Evolutionary conservation across 352 stramenopile genomes (phyloP), one percentile per base, ranked within the genome.

Genomic region (Globisporangium viniferum): DNA sequence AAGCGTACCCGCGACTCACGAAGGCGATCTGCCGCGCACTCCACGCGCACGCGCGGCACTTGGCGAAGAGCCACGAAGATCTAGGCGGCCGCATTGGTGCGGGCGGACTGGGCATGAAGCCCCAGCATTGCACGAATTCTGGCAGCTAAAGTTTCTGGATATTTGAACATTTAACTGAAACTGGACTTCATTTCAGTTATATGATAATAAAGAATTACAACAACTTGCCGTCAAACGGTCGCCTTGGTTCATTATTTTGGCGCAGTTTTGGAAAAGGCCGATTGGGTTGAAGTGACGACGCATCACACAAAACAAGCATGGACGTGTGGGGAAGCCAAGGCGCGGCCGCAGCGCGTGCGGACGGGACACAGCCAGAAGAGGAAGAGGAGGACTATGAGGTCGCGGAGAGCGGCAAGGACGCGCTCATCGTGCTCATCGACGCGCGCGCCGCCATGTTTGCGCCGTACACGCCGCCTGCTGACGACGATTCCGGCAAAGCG

Each of bases 401-500:
- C 18, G 72, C 64, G 14, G 78, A 88, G 29, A 86, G 74, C 61
- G 88, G 85, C 24, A 91, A 90, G 64, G 88, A 95, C 59, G 88
- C 80, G 49, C 77, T 95, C 33, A 79, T 95, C 55, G 79, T 95
- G 60, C 71, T 95, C 39, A 70, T 95, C 51, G 88, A 95, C 73
- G 83, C 79, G 70, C 88, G 88, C 46, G 67, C 77, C 58, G 54
- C 61, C 61, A 93, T 95, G 82, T 91, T 93, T 63, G 68, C 73
- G 41, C 75, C 76, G 29, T 85, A 87, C 58, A 36, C 27, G n/a
- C n/a, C 59, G 14, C 1, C 66, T 7, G 49, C 18, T 14, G 8
- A 22, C 12, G 58, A 46, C 0, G 62, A 76, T 36, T 66, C 64
- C 14, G 56, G 71, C 14, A 66, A 53, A 35, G 49, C 39, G 58